Evolutionary conservation across 148 eudicot genomes (phyloP).

Genomic region (Amaranthus hypochondriacus): DNA sequence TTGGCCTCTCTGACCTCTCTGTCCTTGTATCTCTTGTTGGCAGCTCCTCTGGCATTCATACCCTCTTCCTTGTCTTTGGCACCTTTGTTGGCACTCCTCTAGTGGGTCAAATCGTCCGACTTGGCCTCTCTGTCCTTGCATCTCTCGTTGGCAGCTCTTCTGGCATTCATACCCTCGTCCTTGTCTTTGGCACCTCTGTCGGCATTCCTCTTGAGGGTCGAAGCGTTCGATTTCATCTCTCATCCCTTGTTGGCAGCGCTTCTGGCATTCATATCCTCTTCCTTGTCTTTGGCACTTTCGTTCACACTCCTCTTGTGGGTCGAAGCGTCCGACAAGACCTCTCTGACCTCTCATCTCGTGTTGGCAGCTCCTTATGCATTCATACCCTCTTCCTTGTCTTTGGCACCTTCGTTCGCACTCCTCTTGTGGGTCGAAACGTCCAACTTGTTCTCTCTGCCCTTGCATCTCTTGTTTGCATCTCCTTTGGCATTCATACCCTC

Average conservation of each 20-base stretch:
- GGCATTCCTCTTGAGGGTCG: neutral
- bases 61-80: constrained; percentile 17
- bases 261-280: constrained; percentile 1
- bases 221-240: neutral
- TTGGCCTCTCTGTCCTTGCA: neutral
- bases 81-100: constrained; percentile 9
- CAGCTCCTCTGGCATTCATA: constrained; percentile 15
- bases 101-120: neutral
- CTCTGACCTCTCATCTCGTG: neutral
- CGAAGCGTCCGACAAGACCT: neutral
- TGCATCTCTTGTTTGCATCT: constrained; percentile 14
- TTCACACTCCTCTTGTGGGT: constrained; percentile 10
- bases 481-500: neutral
- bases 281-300: constrained; percentile 20
- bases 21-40: neutral
- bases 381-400: neutral
- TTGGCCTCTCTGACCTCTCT: neutral
- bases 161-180: constrained; percentile 1
- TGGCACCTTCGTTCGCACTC: constrained; percentile 6
- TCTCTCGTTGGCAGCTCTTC: neutral
- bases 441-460: neutral
- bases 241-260: constrained; percentile 7
- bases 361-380: constrained; percentile 5
- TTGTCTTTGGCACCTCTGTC: neutral
- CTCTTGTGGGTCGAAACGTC: neutral